Conservation (phyloP, 192 early-diverging fungal genomes). For the Chytriomyces sp. region DNA sequence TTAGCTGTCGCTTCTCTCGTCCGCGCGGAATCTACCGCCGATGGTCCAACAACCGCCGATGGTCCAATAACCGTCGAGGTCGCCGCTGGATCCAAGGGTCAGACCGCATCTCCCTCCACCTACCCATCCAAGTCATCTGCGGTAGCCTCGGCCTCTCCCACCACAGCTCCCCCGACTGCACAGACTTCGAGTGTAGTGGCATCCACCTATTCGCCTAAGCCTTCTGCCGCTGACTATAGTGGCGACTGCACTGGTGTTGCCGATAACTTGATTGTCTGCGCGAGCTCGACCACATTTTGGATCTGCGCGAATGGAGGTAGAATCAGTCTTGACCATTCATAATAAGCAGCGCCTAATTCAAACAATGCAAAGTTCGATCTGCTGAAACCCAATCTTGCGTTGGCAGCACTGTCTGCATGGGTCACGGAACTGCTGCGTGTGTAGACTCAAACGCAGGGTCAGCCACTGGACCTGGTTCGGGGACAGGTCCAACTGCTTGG, state of each 20-base stretch:
- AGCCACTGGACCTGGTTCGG: not conserved
- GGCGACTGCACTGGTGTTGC: not conserved
- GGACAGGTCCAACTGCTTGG: not conserved
- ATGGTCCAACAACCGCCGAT: no score
- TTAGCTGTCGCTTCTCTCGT: not conserved
- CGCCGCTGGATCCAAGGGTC: not conserved
- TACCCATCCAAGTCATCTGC: not conserved
- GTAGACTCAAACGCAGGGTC: not conserved
- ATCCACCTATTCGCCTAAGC: not conserved
- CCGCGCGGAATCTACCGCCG: not conserved
- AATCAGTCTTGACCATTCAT: not conserved
- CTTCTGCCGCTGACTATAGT: not conserved
- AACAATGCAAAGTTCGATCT: no score
- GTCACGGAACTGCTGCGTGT: not conserved
- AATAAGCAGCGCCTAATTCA: no score
- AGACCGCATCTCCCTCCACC: not conserved
- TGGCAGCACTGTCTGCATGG: not conserved
- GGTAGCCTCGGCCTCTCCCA: not conserved
- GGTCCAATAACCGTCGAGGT: not conserved
- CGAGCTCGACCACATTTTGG: not conserved
- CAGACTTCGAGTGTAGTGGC: not conserved
- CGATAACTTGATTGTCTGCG: slow-evolving; percentile 3
- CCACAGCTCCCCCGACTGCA: not conserved
- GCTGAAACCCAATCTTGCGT: not conserved
- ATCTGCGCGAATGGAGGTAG: slow-evolving; percentile 3